Evolutionary conservation across 306 rosid genomes (phyloP), one percentile per base, ranked within the genome.

Genomic region (Quercus mongolica): DNA sequence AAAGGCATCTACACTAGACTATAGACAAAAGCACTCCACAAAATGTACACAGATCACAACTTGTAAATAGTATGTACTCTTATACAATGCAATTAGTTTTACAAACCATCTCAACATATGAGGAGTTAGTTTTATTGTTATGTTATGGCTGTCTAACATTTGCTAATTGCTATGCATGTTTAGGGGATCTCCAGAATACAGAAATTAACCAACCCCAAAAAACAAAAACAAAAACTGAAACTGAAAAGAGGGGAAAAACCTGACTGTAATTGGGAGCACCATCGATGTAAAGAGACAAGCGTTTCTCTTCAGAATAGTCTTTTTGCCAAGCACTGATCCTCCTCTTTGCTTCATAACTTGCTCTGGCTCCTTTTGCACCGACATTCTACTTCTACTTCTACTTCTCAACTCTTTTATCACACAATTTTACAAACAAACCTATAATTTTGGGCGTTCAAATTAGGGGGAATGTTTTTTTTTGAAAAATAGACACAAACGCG

Each of bases 211-310:
- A 21, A 21, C 23, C 23, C 74, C 8, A 6, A 65, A 80, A 63
- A 58, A 49, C 11, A 38, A 21, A 44, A 35, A 57, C 69, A 73
- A 13, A 18, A 38, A 21, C 23, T 13, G 74, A 26, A 17, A 75
- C 44, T 56, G 33, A 62, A 62, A 31, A 11, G n/a, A 17, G 49
- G 31, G 5, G 44, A 6, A 44, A 15, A 18, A 87, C 97, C 89
- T 90, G 97, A 28, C 98, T 97, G 76, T 94, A 94, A 85, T 94
- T 94, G 38, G 98, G 97, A 88, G 98, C 98, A 18, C 98, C 98
- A 13, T 90, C 96, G 83, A 94, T 90, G 76, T 90, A 96, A 74
- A 97, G 94, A 31, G 84, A 84, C 76, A 94, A 75, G 35, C 97
- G 98, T 76, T 92, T 94, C 97, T 92, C 78, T 94, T 94, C 25